A percentile compares a stretch with the other conserved stretches of the same genome.
phyloP scores from a whole-genome alignment of 306 rosid genomes.

The Urtica urens region DNA sequence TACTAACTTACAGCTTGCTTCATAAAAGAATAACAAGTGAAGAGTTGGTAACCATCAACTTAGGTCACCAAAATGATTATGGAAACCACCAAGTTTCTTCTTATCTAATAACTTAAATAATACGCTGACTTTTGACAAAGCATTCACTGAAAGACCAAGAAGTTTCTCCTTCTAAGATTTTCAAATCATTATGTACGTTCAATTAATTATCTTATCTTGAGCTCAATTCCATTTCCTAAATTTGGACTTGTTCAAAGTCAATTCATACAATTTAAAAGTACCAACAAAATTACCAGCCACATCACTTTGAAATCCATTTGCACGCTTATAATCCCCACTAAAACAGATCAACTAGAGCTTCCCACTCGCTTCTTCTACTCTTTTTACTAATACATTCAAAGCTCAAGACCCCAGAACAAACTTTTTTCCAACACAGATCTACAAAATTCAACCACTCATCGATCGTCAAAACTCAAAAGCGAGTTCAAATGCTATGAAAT shows the following conservation, averaged over 20 bases:
- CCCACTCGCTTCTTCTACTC: background rate
- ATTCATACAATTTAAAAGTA: background rate
- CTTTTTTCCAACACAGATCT: constrained; percentile 32
- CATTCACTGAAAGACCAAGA: background rate
- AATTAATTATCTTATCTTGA: background rate
- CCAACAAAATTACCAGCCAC: background rate
- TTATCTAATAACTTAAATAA: background rate
- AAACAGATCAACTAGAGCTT: constrained; percentile 2
- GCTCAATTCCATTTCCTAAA: constrained; percentile 2
- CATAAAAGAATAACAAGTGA: background rate
- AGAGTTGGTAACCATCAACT: background rate
- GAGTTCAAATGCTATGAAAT: background rate
- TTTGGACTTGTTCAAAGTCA: background rate
- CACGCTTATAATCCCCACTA: background rate
- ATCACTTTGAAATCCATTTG: background rate
- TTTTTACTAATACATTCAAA: constrained; percentile 5
- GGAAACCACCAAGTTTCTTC: background rate
- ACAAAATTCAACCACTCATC: constrained; percentile 20
- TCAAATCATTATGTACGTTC: background rate
- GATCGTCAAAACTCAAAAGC: constrained; percentile 3
- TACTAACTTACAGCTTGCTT: background rate
- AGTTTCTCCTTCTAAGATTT: background rate
- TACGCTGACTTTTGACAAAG: background rate
- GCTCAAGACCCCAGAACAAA: constrained; percentile 17
- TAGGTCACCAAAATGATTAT: background rate